These are phyloP conservation scores for Aspergillus fumigatus DNA, from an alignment of 2,329 filamentous ascomycete genomes.

Conservation along the genomic window DNA sequence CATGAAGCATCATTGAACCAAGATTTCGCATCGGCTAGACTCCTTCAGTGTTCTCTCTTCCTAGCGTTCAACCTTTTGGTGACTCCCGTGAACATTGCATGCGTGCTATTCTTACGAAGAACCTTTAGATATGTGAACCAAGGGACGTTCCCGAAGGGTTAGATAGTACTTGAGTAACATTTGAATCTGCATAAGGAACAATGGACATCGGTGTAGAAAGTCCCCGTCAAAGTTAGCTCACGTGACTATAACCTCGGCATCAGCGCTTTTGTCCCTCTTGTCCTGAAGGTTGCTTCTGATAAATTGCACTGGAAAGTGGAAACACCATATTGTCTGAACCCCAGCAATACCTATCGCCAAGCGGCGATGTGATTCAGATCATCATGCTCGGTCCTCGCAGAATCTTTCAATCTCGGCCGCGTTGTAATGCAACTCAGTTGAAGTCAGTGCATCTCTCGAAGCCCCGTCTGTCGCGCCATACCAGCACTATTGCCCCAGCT, in stretches of 20 bases:
- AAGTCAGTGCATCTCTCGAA: conserved; percentile 4
- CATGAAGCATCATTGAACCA: background rate
- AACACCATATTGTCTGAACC: background rate
- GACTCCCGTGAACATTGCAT: background rate
- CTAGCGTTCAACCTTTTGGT: background rate
- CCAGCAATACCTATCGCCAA: background rate
- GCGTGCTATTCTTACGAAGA: background rate
- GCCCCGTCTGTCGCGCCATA: conserved; percentile 12
- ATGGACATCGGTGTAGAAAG: background rate
- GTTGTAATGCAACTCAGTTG: conserved; percentile 4
- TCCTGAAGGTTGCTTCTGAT: background rate
- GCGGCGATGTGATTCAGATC: conserved; percentile 17
- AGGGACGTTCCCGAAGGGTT: background rate
- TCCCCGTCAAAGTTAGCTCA: background rate
- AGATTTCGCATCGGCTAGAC: background rate
- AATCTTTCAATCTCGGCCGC: conserved; percentile 19
- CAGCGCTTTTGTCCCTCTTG: background rate
- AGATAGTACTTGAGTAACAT: background rate
- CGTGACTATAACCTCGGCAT: background rate
- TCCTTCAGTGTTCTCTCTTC: background rate
- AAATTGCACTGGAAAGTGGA: background rate
- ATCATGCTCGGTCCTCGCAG: conserved; percentile 24
- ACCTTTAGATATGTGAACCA: background rate
- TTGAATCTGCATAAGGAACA: background rate
- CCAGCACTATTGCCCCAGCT: conserved; percentile 17